Evolutionary conservation across 2,329 filamentous ascomycete genomes (phyloP).

Genomic region (Fusarium sp.): DNA sequence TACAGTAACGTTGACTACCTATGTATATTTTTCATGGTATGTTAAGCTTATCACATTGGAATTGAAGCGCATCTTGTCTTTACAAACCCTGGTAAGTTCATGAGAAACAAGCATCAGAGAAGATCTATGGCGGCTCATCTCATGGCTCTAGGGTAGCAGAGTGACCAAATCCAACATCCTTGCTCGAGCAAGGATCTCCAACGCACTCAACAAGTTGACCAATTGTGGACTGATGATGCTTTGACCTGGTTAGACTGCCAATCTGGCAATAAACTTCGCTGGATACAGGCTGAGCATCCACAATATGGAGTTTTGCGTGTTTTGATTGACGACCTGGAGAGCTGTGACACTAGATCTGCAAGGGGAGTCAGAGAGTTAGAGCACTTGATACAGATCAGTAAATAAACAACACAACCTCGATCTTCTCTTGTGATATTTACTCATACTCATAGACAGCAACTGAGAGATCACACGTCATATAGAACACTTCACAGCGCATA

Average conservation of each 20-base stretch:
- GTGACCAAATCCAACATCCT: background rate
- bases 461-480: background rate
- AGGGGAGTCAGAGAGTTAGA: background rate
- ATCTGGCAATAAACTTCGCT: slow-evolving; percentile 5
- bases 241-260: slow-evolving; percentile 3
- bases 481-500: slow-evolving; percentile 11
- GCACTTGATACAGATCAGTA: background rate
- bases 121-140: background rate
- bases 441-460: too few species aligned
- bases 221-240: slow-evolving; percentile 13
- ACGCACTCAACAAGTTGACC: background rate
- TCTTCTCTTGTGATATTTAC: background rate
- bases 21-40: background rate
- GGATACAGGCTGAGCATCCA: background rate
- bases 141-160: background rate
- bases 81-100: background rate
- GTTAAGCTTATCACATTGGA: background rate
- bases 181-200: background rate
- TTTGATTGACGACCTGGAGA: slow-evolving; percentile 22
- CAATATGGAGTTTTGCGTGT: slow-evolving; percentile 7
- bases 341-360: slow-evolving; percentile 14
- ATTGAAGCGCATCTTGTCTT: background rate
- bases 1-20: background rate
- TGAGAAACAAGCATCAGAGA: background rate
- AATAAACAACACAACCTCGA: slow-evolving; percentile 1